Percentiles rank a stretch among this genome's conserved stretches.
These are phyloP conservation scores for Stipa capillata DNA, from an alignment of 176 grass and related monocot genomes.

Conservation along the genomic window DNA sequence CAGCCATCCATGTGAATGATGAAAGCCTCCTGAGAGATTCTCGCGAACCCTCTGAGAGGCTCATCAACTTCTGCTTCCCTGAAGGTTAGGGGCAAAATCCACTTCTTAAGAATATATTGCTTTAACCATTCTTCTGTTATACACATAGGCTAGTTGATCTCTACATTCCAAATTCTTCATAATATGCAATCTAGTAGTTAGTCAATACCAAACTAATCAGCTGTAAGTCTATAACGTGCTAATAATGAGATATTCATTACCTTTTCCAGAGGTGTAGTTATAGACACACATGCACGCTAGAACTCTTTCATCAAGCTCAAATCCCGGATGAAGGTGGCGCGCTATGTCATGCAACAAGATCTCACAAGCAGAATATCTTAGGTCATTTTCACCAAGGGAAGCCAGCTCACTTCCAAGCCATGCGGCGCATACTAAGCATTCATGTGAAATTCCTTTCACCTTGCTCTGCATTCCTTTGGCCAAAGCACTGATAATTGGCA, in stretches of 20 bases:
- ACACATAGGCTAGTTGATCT: background rate
- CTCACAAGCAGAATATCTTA: slow-evolving; percentile 70
- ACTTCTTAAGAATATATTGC: background rate
- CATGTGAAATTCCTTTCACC: slow-evolving; percentile 58
- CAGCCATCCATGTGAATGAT: slow-evolving; percentile 94
- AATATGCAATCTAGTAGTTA: slow-evolving; percentile 1
- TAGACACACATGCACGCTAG: slow-evolving; percentile 84
- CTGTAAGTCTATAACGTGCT: background rate
- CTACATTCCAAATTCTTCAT: slow-evolving; percentile 3
- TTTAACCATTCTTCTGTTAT: background rate
- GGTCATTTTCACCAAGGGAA: slow-evolving; percentile 33
- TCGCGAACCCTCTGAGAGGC: slow-evolving; percentile 71
- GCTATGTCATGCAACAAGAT: slow-evolving; percentile 61
- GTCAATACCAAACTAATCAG: slow-evolving; percentile 5
- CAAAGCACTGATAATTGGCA: slow-evolving; percentile 49
- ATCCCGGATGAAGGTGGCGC: slow-evolving; percentile 70
- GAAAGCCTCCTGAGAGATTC: slow-evolving; percentile 90
- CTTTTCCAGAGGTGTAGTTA: slow-evolving; percentile 95
- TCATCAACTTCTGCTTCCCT: slow-evolving; percentile 93
- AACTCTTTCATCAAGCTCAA: slow-evolving; percentile 76
- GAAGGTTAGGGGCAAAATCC: slow-evolving; percentile 7
- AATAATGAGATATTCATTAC: slow-evolving; percentile 30
- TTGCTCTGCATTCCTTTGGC: slow-evolving; percentile 79
- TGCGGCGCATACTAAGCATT: slow-evolving; percentile 60
- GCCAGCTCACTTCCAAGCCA: slow-evolving; percentile 84